Conservation (phyloP, 805 yeast genomes). For the Ogataea zsoltii region DNA sequence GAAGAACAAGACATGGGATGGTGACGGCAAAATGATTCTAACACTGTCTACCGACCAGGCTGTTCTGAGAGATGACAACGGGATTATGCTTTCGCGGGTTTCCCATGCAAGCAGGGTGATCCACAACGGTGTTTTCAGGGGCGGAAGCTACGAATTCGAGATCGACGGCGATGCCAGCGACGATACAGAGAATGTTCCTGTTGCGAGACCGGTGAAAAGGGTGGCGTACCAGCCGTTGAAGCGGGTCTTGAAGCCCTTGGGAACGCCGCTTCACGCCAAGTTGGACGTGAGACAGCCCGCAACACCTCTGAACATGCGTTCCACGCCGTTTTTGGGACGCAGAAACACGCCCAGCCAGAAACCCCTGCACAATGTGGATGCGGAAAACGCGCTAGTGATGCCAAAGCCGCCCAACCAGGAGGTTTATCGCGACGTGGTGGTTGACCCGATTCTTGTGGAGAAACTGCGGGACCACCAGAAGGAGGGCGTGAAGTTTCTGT, state of each 20-base stretch:
- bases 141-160: constrained; percentile 65
- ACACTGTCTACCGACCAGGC: constrained; percentile 22
- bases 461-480: constrained; percentile 80
- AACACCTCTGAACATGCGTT: neutral
- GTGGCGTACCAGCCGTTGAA: constrained; percentile 4
- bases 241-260: constrained; percentile 2
- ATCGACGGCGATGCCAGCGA: constrained; percentile 46
- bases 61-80: constrained; percentile 31
- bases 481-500: constrained; percentile 80
- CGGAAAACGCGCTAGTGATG: constrained; percentile 41
- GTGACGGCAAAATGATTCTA: constrained; percentile 68
- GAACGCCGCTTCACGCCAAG: constrained; percentile 5
- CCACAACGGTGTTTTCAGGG: constrained; percentile 38
- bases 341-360: constrained; percentile 18
- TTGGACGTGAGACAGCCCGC: neutral
- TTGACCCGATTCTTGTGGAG: constrained; percentile 57
- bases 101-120: constrained; percentile 20
- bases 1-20: constrained; percentile 93
- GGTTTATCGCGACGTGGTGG: constrained; percentile 43
- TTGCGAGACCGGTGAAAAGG: constrained; percentile 18
- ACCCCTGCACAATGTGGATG: constrained; percentile 42
- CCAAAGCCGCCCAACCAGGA: constrained; percentile 16
- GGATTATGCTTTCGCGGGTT: constrained; percentile 26
- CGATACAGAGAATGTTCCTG: neutral
- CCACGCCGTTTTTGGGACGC: constrained; percentile 3